A percentile compares a stretch with the other conserved stretches of the same genome.
Evolutionary conservation across 495 filamentous ascomycete species (phyloP).

Genomic region (Letharia columbiana): DNA sequence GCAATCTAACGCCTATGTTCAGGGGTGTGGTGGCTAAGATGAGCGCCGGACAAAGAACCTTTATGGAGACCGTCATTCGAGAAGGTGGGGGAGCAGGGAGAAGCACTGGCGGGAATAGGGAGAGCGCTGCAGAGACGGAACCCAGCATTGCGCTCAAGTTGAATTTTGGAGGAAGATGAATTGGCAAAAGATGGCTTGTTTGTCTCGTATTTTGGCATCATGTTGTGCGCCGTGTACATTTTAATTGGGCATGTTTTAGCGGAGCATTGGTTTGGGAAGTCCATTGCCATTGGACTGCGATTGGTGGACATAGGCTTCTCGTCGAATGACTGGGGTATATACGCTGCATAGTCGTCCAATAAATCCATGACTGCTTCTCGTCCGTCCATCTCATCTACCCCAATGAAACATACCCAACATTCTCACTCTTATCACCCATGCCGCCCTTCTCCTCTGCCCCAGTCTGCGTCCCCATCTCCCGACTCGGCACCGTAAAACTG

Average conservation of each 20-base stretch:
- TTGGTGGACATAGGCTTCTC: neutral
- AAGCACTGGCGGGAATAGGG: slow-evolving; percentile 28
- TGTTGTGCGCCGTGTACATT: neutral
- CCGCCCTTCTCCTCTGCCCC: slow-evolving; percentile 6
- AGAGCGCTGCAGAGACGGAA: slow-evolving; percentile 37
- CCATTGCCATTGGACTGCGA: neutral
- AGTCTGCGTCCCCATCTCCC: slow-evolving; percentile 21
- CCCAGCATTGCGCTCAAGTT: slow-evolving; percentile 92
- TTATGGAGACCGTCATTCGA: slow-evolving; percentile 76
- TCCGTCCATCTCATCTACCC: slow-evolving; percentile 6
- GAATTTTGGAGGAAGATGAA: slow-evolving; percentile 51
- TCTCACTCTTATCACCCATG: slow-evolving; percentile 11
- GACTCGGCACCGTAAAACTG: slow-evolving; percentile 9
- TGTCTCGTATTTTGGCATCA: neutral
- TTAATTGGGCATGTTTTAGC: neutral
- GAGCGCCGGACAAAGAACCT: slow-evolving; percentile 58
- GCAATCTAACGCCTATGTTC: slow-evolving; percentile 62
- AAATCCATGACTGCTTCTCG: neutral
- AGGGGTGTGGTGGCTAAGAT: slow-evolving; percentile 64
- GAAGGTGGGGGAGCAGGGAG: slow-evolving; percentile 41
- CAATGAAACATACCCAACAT: slow-evolving; percentile 22
- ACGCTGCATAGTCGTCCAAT: neutral
- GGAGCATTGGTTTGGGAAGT: neutral
- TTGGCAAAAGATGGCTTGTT: neutral
- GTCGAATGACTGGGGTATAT: slow-evolving; percentile 12